Conservation (phyloP, 129 eudicot species). For the Silybum marianum region DNA sequence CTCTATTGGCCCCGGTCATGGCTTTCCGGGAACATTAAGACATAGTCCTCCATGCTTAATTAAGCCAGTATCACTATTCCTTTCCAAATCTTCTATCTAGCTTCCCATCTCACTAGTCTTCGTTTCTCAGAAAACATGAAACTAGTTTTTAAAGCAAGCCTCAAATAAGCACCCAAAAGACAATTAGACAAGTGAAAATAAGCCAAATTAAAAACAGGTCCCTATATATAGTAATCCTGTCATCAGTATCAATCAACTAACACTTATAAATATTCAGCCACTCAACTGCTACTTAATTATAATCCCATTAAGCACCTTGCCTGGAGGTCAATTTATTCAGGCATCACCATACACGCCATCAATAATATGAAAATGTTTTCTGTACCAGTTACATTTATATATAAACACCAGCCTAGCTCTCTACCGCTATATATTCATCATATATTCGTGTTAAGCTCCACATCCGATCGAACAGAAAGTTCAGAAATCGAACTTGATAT, state of each 20-base stretch:
- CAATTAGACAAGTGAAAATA: too few relatives aligned
- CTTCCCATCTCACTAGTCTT: too few relatives aligned
- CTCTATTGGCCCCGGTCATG: too few relatives aligned
- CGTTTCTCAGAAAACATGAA: too few relatives aligned
- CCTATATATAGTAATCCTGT: too few relatives aligned
- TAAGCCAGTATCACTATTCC: too few relatives aligned
- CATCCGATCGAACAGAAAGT: background rate
- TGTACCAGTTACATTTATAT: background rate
- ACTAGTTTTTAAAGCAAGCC: too few relatives aligned
- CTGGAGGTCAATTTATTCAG: constrained; percentile 1
- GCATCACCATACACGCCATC: constrained; percentile 11
- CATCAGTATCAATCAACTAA: background rate
- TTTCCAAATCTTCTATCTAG: too few relatives aligned
- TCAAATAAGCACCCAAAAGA: too few relatives aligned
- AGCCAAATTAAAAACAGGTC: too few relatives aligned
- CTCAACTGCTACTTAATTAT: background rate
- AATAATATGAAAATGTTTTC: constrained; percentile 2
- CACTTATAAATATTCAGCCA: background rate
- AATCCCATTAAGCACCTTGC: background rate
- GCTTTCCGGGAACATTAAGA: too few relatives aligned
- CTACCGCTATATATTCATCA: background rate
- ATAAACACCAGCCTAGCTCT: background rate
- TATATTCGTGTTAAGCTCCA: background rate
- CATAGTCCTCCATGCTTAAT: too few relatives aligned
- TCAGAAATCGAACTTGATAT: background rate